Percentiles rank a stretch among this genome's conserved stretches.
Evolutionary conservation across 805 yeast genomes (phyloP).

Genomic region (Metschnikowia kunwiensis): DNA sequence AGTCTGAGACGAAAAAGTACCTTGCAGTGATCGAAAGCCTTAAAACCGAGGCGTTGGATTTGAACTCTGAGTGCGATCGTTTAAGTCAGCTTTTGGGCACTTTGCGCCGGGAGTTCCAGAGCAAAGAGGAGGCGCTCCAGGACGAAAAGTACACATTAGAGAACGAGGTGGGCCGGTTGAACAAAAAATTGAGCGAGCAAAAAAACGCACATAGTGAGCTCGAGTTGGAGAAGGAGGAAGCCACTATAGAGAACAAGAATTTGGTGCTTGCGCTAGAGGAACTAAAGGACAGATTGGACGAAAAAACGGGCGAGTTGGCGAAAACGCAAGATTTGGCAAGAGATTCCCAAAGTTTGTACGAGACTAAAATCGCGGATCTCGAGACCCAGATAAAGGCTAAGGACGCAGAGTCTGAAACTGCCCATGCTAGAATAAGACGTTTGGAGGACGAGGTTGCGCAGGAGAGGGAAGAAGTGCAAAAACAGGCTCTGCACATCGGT

Average conservation of each 20-base stretch:
- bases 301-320: conserved; percentile 25
- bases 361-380: conserved; percentile 5
- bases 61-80: conserved; percentile 55
- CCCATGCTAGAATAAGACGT: neutral
- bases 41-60: conserved; percentile 28
- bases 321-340: conserved; percentile 10
- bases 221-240: conserved; percentile 36
- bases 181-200: conserved; percentile 40
- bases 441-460: conserved; percentile 9
- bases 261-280: conserved; percentile 42
- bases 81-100: conserved; percentile 39
- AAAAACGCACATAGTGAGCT: conserved; percentile 41
- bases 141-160: conserved; percentile 42
- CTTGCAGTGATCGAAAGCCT: conserved; percentile 17
- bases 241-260: conserved; percentile 40
- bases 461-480: conserved; percentile 6
- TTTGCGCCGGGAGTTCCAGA: conserved; percentile 36
- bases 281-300: conserved; percentile 39
- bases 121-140: conserved; percentile 33
- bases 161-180: conserved; percentile 35
- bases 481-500: conserved; percentile 7
- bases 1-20: conserved; percentile 18
- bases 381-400: conserved; percentile 7
- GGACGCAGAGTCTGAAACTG: conserved; percentile 3
- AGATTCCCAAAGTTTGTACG: conserved; percentile 8